Evolutionary conservation across 2,329 filamentous ascomycete species (phyloP).

Genomic region (Pyricularia grisea): DNA sequence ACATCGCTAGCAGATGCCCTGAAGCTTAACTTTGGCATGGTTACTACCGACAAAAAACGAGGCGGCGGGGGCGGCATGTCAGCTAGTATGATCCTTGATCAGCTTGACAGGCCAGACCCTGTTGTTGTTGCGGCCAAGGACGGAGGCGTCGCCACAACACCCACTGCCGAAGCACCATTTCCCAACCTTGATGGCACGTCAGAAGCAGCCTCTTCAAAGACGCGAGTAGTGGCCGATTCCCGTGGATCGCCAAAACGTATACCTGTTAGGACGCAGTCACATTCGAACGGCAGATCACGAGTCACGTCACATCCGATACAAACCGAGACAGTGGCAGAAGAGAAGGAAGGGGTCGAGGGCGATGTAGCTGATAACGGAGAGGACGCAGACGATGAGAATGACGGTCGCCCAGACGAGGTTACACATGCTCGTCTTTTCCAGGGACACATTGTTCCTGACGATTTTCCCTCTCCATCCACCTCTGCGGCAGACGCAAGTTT

Average conservation of each 20-base stretch:
- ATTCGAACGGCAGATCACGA: background rate
- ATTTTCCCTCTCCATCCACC: slow-evolving; percentile 70
- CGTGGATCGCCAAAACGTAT: background rate
- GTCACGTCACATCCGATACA: background rate
- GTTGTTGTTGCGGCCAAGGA: slow-evolving; percentile 27
- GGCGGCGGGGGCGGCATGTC: slow-evolving; percentile 53
- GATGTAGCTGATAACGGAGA: slow-evolving; percentile 12
- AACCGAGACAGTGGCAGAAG: background rate
- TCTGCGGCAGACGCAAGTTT: slow-evolving; percentile 60
- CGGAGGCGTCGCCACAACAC: background rate
- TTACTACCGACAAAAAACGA: slow-evolving; percentile 74
- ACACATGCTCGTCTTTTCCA: slow-evolving; percentile 86
- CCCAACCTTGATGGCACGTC: background rate
- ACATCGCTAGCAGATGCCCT: slow-evolving; percentile 91
- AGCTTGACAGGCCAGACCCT: slow-evolving; percentile 42
- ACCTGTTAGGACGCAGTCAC: background rate
- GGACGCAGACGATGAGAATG: slow-evolving; percentile 51
- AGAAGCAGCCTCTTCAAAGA: slow-evolving; percentile 9
- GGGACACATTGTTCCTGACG: slow-evolving; percentile 90
- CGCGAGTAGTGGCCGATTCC: slow-evolving; percentile 8
- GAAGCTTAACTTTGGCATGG: slow-evolving; percentile 96
- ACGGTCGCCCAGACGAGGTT: slow-evolving; percentile 78
- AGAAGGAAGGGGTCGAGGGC: slow-evolving; percentile 6
- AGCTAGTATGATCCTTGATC: slow-evolving; percentile 67
- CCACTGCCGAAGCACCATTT: background rate